Conservation (phyloP, 2,329 filamentous ascomycete genomes). For the Trichoderma atrobrunneum region DNA sequence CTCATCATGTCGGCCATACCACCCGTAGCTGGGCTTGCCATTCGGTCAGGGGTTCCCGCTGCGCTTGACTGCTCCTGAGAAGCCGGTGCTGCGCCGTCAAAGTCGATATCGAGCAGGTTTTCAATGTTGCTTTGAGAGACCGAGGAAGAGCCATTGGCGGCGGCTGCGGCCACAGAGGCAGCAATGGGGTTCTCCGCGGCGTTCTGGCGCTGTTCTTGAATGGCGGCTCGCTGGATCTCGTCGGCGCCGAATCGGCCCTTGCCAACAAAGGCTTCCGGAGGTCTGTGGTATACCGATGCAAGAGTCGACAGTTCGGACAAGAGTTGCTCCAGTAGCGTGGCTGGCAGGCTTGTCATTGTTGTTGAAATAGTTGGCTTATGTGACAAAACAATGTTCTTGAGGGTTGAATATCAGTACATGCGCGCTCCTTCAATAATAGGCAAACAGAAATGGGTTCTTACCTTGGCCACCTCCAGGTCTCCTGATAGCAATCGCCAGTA, state of each 20-base stretch:
- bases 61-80: constrained; percentile 62
- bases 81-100: constrained; percentile 90
- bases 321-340: constrained; percentile 82
- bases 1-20: constrained; percentile 65
- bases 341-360: constrained; percentile 86
- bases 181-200: constrained; percentile 92
- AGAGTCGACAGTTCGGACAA: constrained; percentile 88
- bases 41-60: constrained; percentile 64
- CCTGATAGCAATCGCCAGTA: constrained; percentile 97
- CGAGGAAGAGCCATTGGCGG: constrained; percentile 58
- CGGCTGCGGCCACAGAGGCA: constrained; percentile 71
- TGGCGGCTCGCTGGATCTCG: constrained; percentile 89
- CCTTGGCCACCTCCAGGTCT: constrained; percentile 86
- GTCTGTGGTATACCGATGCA: constrained; percentile 97
- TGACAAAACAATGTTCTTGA: constrained; percentile 81
- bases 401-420: not conserved
- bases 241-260: constrained; percentile 92
- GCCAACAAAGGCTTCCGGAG: constrained; percentile 95
- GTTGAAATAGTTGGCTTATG: constrained; percentile 92
- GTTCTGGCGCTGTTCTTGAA: constrained; percentile 92
- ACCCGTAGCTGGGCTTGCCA: constrained; percentile 59
- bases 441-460: constrained; percentile 34
- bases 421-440: no score
- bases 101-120: constrained; percentile 94
- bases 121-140: constrained; percentile 75